Percentiles rank a stretch among this genome's conserved stretches.
phyloP scores from a whole-genome alignment of 768 basidiomycete genomes.

The Kwoniella europaea region DNA sequence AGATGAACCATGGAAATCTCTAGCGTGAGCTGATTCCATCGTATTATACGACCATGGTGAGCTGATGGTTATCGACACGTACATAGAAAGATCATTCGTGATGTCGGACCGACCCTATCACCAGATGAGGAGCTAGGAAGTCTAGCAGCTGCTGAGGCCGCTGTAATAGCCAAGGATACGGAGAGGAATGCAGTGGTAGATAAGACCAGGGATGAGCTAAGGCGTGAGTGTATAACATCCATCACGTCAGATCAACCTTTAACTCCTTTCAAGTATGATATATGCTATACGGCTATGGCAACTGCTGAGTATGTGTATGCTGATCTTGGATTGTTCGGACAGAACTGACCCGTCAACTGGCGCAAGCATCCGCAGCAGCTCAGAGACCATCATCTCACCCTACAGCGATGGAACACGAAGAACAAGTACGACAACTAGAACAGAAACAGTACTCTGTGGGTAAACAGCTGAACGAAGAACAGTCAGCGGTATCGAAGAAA shows the following conservation, averaged over 20 bases:
- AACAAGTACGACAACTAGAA: constrained; percentile 39
- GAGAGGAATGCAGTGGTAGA: constrained; percentile 31
- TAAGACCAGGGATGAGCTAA: constrained; percentile 26
- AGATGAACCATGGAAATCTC: constrained; percentile 33
- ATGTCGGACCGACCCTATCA: constrained; percentile 40
- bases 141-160: constrained; percentile 43
- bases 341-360: constrained; percentile 37
- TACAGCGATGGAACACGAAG: constrained; percentile 37
- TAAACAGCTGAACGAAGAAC: constrained; percentile 47
- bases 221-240: constrained; percentile 29
- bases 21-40: neutral
- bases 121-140: constrained; percentile 45
- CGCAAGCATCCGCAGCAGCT: constrained; percentile 36
- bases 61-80: neutral
- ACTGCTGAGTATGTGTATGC: neutral
- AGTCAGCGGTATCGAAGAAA: constrained; percentile 37
- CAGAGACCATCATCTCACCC: constrained; percentile 44
- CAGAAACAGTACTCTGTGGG: constrained; percentile 36
- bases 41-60: neutral
- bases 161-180: constrained; percentile 36
- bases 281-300: neutral
- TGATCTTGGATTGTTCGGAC: neutral
- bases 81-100: constrained; percentile 34
- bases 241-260: too few species aligned
- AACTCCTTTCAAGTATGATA: neutral